Conservation (phyloP, 2,329 filamentous ascomycete species). For the Fusarium setosum region DNA sequence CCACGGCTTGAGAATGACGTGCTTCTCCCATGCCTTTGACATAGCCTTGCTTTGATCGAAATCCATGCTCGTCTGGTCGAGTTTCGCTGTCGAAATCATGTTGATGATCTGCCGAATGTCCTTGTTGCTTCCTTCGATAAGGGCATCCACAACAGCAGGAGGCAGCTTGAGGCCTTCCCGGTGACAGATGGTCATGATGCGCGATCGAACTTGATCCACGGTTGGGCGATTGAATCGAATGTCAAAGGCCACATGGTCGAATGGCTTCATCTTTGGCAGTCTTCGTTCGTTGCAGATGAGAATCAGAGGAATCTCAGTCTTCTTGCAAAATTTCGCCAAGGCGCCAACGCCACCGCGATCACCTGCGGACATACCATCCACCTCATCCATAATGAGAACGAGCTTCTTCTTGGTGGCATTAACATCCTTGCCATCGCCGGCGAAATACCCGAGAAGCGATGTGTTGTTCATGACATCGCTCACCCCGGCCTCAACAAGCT, state of each 20-base stretch:
- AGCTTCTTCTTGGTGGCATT: slow-evolving; percentile 90
- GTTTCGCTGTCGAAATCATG: slow-evolving; percentile 94
- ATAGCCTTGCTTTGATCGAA: slow-evolving; percentile 91
- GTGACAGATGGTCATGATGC: slow-evolving; percentile 95
- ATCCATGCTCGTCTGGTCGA: slow-evolving; percentile 83
- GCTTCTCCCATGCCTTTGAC: slow-evolving; percentile 99
- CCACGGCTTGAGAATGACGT: slow-evolving; percentile 96
- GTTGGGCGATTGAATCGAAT: slow-evolving; percentile 90
- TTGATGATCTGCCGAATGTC: slow-evolving; percentile 99
- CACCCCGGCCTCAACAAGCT: slow-evolving; percentile 89
- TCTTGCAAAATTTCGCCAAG: slow-evolving; percentile 93
- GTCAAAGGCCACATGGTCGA: slow-evolving; percentile 87
- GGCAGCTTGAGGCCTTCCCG: slow-evolving; percentile 91
- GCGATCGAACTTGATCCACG: slow-evolving; percentile 88
- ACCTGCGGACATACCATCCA: slow-evolving; percentile 98
- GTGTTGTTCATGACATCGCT: slow-evolving; percentile 93
- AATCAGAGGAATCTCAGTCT: slow-evolving; percentile 93
- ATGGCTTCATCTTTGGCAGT: slow-evolving; percentile 97
- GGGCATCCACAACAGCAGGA: slow-evolving; percentile 83
- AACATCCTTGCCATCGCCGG: slow-evolving; percentile 83
- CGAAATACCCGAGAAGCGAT: slow-evolving; percentile 91
- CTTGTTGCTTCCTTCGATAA: slow-evolving; percentile 95
- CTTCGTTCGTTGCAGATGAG: slow-evolving; percentile 97
- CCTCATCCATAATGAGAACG: slow-evolving; percentile 98
- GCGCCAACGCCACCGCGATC: slow-evolving; percentile 96